Evolutionary conservation across 345 rosid species (phyloP).

Genomic region (Adansonia digitata): DNA sequence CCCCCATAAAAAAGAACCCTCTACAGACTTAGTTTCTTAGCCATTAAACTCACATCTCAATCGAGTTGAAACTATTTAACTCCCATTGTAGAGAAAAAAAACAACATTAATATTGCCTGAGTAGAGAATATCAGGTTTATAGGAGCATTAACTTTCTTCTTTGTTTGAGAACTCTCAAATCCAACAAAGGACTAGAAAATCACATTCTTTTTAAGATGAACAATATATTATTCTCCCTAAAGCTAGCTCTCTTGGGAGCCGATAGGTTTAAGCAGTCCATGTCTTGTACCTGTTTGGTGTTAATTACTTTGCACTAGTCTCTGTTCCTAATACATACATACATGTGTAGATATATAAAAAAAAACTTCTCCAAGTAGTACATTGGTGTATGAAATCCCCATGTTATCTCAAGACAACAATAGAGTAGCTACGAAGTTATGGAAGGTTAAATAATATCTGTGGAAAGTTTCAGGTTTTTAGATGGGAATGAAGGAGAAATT

Average conservation of each 20-base stretch:
- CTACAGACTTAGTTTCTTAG: background rate
- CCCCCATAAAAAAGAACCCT: no score
- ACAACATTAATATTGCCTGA: background rate
- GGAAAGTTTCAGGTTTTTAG: background rate
- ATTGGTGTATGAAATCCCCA: background rate
- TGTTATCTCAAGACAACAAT: background rate
- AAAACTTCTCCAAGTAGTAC: background rate
- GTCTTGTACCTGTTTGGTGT: background rate
- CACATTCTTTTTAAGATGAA: background rate
- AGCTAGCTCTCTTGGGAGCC: background rate
- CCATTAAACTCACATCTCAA: background rate
- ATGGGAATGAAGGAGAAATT: background rate
- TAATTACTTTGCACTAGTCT: background rate
- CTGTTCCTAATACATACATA: no score
- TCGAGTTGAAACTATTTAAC: background rate
- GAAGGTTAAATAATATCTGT: background rate
- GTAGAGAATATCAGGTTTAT: background rate
- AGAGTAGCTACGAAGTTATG: background rate
- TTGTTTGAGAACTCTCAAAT: background rate
- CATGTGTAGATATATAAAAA: background rate
- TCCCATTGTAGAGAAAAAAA: background rate
- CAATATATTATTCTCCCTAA: background rate
- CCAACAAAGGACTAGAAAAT: background rate
- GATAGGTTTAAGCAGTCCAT: background rate
- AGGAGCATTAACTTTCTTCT: background rate